Percentiles rank a stretch among this genome's conserved stretches.
Evolutionary conservation across 768 basidiomycete genomes (phyloP).

Genomic region (Boletus coccyginus): DNA sequence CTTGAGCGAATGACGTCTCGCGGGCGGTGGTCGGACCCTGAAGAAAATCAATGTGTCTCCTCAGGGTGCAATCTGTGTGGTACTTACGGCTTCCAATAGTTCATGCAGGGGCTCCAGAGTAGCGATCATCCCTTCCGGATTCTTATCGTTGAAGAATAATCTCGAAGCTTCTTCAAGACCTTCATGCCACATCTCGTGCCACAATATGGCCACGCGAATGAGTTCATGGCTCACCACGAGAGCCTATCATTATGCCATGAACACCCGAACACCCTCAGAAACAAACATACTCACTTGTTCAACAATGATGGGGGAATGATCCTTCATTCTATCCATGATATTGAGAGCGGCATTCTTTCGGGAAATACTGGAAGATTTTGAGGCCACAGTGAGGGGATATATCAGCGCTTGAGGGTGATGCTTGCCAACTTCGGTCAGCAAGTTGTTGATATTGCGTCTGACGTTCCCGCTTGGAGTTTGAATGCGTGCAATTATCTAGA

Average conservation of each 20-base stretch:
- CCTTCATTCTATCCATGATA: slow-evolving; percentile 92
- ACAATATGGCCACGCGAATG: slow-evolving; percentile 95
- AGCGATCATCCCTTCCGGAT: slow-evolving; percentile 96
- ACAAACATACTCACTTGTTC: slow-evolving; percentile 59
- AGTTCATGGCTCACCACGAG: slow-evolving; percentile 88
- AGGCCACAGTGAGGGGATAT: slow-evolving; percentile 93
- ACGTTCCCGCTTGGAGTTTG: slow-evolving; percentile 90
- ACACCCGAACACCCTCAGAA: background rate
- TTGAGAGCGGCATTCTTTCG: slow-evolving; percentile 78
- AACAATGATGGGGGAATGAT: slow-evolving; percentile 85
- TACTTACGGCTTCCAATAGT: slow-evolving; percentile 78
- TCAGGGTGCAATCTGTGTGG: background rate
- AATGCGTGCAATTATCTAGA: slow-evolving; percentile 94
- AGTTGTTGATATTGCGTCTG: slow-evolving; percentile 81
- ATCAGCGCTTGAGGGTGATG: slow-evolving; percentile 97
- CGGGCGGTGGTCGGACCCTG: slow-evolving; percentile 93
- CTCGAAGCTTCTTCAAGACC: slow-evolving; percentile 97
- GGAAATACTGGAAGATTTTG: slow-evolving; percentile 85
- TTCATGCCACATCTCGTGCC: slow-evolving; percentile 99
- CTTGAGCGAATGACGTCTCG: slow-evolving; percentile 93
- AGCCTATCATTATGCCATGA: slow-evolving; percentile 46
- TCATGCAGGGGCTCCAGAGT: slow-evolving; percentile 91
- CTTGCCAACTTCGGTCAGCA: slow-evolving; percentile 90
- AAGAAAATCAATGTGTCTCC: slow-evolving; percentile 2
- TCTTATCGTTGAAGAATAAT: slow-evolving; percentile 94